Base-by-base conservation (phyloP, 2,329 filamentous ascomycete species). In the Aspergillus felis region DNA sequence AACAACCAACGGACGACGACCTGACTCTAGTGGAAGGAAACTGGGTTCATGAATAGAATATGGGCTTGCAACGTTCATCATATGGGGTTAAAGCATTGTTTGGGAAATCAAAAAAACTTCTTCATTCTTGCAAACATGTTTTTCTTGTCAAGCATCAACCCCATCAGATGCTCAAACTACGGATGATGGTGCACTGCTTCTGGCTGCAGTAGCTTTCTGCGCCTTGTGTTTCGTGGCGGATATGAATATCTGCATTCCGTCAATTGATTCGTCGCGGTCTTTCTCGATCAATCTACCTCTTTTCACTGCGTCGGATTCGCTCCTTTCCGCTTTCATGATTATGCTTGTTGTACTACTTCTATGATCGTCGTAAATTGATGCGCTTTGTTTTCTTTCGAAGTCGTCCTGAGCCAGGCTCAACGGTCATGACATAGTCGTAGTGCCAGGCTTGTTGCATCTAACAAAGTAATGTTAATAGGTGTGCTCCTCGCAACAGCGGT, bases 21-120 rank as follows among this genome's bases (percentile, higher is more conserved):
- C 32, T 35, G 20, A 41, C 50, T 41, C 50, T 32, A 29, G 32
- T 35, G 50, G 29, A 51, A 51, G 50, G 50, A 51, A 24, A 41
- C 20, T 12, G 29, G 50, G 29, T 51, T 51, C 50, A 51, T 41
- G 50, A 51, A 28, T 51, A 51, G 50, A 51, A 25, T 35, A 51
- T 51, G 50, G 50, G 50, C 50, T 51, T 51, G 50, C 29, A 38
- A 51, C 50, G 17, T 41, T 41, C 10, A 41, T 51, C 35, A 41
- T 35, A 35, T 51, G 50, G 29, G 29, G 50, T 24, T 35, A 32
- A 51, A 29, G 29, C 50, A 51, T 24, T 38, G 24, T 41, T 51
- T 51, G 20, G n/a, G 25, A 38, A 17, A 50, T 42, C 28, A 35
- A 47, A 47, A 48, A 46, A 48, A 20, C 29, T 53, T 35, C 22